Conservation (phyloP, 106 monocot genomes). For the Phalaenopsis aphrodite region DNA sequence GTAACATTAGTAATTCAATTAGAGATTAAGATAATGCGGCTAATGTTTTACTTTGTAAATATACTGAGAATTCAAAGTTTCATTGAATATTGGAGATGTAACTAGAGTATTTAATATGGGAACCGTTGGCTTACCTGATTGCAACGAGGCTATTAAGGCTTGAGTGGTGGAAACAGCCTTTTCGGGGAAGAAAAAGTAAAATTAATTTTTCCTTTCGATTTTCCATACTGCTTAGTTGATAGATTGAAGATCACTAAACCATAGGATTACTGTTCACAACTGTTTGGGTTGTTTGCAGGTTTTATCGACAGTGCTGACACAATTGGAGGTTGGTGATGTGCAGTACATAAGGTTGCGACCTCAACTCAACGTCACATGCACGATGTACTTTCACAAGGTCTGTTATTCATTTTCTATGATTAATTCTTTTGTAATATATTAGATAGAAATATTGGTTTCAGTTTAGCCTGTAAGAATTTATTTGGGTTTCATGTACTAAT, state of each 20-base stretch:
- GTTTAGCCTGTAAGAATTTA: not conserved
- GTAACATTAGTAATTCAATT: not conserved
- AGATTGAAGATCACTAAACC: not conserved
- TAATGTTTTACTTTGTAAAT: not conserved
- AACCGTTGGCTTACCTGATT: not conserved
- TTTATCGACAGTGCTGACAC: slow-evolving; percentile 79
- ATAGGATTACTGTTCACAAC: not conserved
- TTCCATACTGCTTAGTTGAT: not conserved
- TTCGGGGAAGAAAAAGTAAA: not conserved
- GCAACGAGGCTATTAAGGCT: no score
- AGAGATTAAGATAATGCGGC: not conserved
- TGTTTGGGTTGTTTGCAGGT: slow-evolving; percentile 38
- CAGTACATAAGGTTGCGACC: slow-evolving; percentile 67
- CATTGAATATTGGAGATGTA: not conserved
- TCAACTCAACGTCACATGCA: slow-evolving; percentile 63
- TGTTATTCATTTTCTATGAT: not conserved
- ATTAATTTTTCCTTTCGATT: not conserved
- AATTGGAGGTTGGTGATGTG: slow-evolving; percentile 70
- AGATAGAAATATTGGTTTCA: not conserved
- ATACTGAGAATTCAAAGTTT: not conserved
- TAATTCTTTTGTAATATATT: not conserved
- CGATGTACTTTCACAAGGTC: slow-evolving; percentile 92
- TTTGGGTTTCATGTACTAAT: not conserved
- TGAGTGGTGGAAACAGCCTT: not conserved
- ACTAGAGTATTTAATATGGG: not conserved